Evolutionary conservation across 257 asterid genomes (phyloP), one percentile per base, ranked within the genome.

Genomic region (Primulina huaijiensis): DNA sequence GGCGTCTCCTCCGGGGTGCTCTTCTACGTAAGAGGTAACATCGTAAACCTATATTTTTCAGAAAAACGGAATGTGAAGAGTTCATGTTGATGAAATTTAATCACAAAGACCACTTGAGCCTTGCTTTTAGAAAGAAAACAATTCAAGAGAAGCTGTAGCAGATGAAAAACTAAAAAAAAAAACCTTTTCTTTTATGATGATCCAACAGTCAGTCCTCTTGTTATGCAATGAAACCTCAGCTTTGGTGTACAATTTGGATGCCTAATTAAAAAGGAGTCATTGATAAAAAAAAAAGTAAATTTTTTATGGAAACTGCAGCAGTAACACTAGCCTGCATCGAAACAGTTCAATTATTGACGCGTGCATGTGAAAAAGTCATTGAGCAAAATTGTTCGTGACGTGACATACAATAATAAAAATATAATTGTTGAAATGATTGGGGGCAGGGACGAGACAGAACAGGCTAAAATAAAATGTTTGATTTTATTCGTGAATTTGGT

Each of bases 1-100:
- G 72, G 96, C 97, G 78, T 94, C 97, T 57, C 99, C 99, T 55
- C 99, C 99, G 5, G 99, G 99, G 75, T 94, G 99, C 75, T 89
- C 97, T 81, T 94, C 99, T 9, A 94, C 96, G 37, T 89, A 94
- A 19, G 97, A 77, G 37, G 97, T 87, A 71, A 94, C 96, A 83
- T 94, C 99, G 43, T 85, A 94, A 37, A 94, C 97, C 99, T 94
- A 75, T 7, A 73, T 70, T 40, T 37, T 52, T 57, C 17, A 67
- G 7, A 23, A 46, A 72, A 55, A 65, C 34, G 69, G 63, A 52
- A 67, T 21, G 50, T 27, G 19, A 53, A 8, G 29, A 12, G 23
- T 33, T 69, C 60, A 59, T 62, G 59, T 60, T 23, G 60, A 30
- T 21, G 19, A 62, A 29, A 12, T 62, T 34, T 64, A 64, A 16